Base-by-base conservation (phyloP, 2,329 filamentous ascomycete genomes). In the Talaromyces islandicus region DNA sequence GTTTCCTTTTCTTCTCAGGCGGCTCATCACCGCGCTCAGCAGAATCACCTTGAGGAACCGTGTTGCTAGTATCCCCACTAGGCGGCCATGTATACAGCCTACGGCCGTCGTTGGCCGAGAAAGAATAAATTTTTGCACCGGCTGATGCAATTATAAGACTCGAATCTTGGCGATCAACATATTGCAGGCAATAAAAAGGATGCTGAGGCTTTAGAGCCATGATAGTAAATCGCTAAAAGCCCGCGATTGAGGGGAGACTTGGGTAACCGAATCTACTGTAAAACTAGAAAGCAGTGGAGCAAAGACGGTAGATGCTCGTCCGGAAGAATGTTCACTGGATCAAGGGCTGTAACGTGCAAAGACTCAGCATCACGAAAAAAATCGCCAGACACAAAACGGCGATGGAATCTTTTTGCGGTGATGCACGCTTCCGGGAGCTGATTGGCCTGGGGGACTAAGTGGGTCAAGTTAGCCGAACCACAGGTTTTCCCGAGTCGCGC, bases 71-170 rank as follows among this genome's bases (percentile, higher is more conserved):
- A 3, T 29, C 30, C 17, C 32, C 58, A n/a, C 30, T 50, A 11
- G 56, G 38, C n/a, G 80, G 77, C 89, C 89, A 92, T 68, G 81
- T 78, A 50, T 83, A 85, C 19, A 90, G 72, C 56, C 85, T 77
- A 54, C 77, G 74, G 32, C 86, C 84, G 62, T 84, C 79, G n/a
- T 77, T 69, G 7, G 87, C 75, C 68, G 80, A 80, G 71, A 91
- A 88, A 2, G 85, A 84, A 68, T 90, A 83, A 58, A 97, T 84
- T 66, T 82, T 84, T 54, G 87, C 83, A 14, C 90, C 91, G 62
- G 87, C 86, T 27, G 90, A 89, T 41, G 88, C 89, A 66, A 95
- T 81, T 19, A 97, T 73, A 21, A 89, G 74, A n/a, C 29, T 38
- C 6, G 29, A 55, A 27, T 29, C 48, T 38, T 43, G 7, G 6